A percentile compares a stretch with the other conserved stretches of the same genome.
phyloP scores from a whole-genome alignment of 768 basidiomycete species.

The Hypholoma sublateritium region DNA sequence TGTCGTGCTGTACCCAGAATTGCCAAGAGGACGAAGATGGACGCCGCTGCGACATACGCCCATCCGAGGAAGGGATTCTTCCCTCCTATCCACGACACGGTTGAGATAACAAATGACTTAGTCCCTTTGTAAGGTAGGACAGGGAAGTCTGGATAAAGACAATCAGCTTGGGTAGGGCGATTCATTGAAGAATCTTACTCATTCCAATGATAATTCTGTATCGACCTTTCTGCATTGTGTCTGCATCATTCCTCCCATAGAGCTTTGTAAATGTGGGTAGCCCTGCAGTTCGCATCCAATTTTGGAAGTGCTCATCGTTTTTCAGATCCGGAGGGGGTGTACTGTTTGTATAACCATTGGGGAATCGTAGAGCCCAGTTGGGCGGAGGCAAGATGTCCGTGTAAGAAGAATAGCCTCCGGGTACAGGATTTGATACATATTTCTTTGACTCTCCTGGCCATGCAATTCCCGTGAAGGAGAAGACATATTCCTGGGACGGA shows the following conservation, averaged over 20 bases:
- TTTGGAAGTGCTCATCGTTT: constrained; percentile 91
- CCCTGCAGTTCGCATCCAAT: constrained; percentile 99
- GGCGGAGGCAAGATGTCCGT: constrained; percentile 85
- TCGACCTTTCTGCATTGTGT: constrained; percentile 65
- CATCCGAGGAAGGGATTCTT: constrained; percentile 98
- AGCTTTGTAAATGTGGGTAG: constrained; percentile 96
- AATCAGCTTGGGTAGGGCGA: constrained; percentile 9
- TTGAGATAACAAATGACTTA: constrained; percentile 95
- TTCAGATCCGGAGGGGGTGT: constrained; percentile 73
- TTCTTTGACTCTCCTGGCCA: constrained; percentile 96
- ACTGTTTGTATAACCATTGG: constrained; percentile 64
- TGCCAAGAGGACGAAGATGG: constrained; percentile 85
- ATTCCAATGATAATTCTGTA: constrained; percentile 78
- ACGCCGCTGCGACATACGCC: constrained; percentile 92
- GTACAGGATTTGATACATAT: constrained; percentile 61
- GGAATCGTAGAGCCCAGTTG: constrained; percentile 80
- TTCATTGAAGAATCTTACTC: constrained; percentile 57
- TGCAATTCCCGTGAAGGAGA: constrained; percentile 82
- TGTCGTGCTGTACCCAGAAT: constrained; percentile 89
- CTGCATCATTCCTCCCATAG: constrained; percentile 86
- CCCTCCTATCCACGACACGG: constrained; percentile 98
- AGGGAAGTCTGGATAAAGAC: constrained; percentile 74
- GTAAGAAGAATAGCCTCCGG: constrained; percentile 53
- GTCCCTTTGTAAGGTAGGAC: constrained; percentile 90
- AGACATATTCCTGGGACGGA: constrained; percentile 56